These are phyloP conservation scores for Sporisorium sorghi DNA, from an alignment of 1,284 basidiomycete genomes.

Conservation along the genomic window DNA sequence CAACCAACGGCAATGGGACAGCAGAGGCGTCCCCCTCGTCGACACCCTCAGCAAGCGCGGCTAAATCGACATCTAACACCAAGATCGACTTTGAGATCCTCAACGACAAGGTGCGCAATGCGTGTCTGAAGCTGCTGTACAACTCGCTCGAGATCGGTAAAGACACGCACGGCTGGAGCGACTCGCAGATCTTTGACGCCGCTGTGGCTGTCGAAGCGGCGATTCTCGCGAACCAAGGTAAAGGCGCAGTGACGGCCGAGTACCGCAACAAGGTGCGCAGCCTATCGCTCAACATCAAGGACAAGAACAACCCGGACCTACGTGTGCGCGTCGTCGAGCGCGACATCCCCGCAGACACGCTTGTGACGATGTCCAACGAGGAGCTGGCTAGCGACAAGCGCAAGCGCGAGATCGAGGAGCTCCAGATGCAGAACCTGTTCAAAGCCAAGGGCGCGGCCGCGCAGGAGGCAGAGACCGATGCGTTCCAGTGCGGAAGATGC, in stretches of 20 bases:
- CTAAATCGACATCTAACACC: conserved; percentile 28
- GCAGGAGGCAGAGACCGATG: conserved; percentile 88
- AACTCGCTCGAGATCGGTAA: conserved; percentile 77
- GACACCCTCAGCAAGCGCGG: conserved; percentile 29
- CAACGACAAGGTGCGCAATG: conserved; percentile 79
- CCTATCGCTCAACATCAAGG: conserved; percentile 92
- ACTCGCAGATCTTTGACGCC: conserved; percentile 70
- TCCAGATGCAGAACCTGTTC: conserved; percentile 78
- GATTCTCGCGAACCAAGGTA: conserved; percentile 60
- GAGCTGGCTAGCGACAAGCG: conserved; percentile 96
- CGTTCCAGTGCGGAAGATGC: conserved; percentile 96
- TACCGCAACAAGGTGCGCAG: conserved; percentile 88
- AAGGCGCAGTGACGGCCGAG: conserved; percentile 56
- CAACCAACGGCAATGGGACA: conserved; percentile 18
- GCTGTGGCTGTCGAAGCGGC: conserved; percentile 71
- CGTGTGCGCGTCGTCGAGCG: conserved; percentile 86
- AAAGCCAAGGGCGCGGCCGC: conserved; percentile 90
- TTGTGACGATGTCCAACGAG: conserved; percentile 84
- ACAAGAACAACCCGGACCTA: conserved; percentile 89
- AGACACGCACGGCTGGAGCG: conserved; percentile 31
- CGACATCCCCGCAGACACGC: conserved; percentile 77
- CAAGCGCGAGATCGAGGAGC: conserved; percentile 81
- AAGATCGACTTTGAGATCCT: conserved; percentile 66
- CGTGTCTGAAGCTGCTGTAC: conserved; percentile 89
- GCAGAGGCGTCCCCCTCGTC: conserved; percentile 33